These are phyloP conservation scores for Lecanicillium sp. DNA, from an alignment of 2,329 filamentous ascomycete genomes.

Conservation along the genomic window DNA sequence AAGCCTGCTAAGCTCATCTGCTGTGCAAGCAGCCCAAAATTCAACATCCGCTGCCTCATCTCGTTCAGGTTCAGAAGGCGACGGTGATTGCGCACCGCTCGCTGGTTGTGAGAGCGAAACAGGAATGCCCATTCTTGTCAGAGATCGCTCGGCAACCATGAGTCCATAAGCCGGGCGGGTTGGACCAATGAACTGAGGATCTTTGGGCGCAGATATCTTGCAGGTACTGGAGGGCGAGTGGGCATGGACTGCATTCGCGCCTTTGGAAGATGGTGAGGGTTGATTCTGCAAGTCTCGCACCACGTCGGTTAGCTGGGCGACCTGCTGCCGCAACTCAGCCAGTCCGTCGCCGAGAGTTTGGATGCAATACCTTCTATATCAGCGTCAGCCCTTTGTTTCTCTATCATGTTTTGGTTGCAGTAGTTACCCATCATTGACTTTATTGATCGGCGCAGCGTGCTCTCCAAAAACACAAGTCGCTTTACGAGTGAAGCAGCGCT, in stretches of 20 bases:
- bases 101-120: constrained; percentile 12
- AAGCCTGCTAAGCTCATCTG: constrained; percentile 21
- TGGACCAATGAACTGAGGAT: constrained; percentile 28
- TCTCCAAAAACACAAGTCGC: constrained; percentile 18
- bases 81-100: constrained; percentile 16
- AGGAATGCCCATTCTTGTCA: constrained; percentile 27
- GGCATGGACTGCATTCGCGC: constrained; percentile 6
- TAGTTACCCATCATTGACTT: background rate
- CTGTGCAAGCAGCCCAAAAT: constrained; percentile 16
- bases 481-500: constrained; percentile 20
- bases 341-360: constrained; percentile 20
- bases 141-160: constrained; percentile 24
- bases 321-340: constrained; percentile 20
- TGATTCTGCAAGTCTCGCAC: constrained; percentile 19
- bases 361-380: constrained; percentile 1
- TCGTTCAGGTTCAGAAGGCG: constrained; percentile 10
- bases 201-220: constrained; percentile 16
- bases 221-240: constrained; percentile 4
- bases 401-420: background rate
- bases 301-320: constrained; percentile 18
- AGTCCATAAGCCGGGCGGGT: constrained; percentile 26
- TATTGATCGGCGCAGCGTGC: constrained; percentile 5
- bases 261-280: constrained; percentile 3
- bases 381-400: background rate
- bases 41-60: constrained; percentile 10